These are phyloP conservation scores for Fusarium palustre DNA, from an alignment of 2,329 filamentous ascomycete species.

Conservation along the genomic window DNA sequence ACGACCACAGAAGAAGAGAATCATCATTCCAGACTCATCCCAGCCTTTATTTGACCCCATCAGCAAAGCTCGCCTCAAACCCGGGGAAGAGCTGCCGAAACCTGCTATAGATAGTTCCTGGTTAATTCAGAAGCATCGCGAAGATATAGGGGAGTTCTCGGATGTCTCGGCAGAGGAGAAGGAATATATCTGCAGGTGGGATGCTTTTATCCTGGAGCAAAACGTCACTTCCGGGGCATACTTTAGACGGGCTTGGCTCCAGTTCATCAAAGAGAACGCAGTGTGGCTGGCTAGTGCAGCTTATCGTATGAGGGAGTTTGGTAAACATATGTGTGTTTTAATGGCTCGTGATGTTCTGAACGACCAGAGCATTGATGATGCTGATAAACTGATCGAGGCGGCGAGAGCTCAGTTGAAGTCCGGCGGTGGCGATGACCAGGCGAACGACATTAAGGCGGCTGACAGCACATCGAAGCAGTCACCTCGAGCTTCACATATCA, in stretches of 20 bases:
- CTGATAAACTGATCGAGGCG: slow-evolving; percentile 58
- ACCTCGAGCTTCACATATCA: slow-evolving; percentile 52
- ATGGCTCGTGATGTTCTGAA: slow-evolving; percentile 61
- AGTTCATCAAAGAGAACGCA: slow-evolving; percentile 63
- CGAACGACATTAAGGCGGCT: slow-evolving; percentile 19
- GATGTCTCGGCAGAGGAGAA: slow-evolving; percentile 66
- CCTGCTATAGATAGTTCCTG: slow-evolving; percentile 62
- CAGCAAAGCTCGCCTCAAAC: slow-evolving; percentile 64
- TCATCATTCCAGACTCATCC: slow-evolving; percentile 62
- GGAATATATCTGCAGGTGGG: slow-evolving; percentile 70
- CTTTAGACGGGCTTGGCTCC: slow-evolving; percentile 63
- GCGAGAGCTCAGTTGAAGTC: slow-evolving; percentile 51
- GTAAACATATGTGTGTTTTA: slow-evolving; percentile 65
- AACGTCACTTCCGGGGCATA: slow-evolving; percentile 65
- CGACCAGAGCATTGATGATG: slow-evolving; percentile 58
- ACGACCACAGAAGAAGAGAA: slow-evolving; percentile 43
- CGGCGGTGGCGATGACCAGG: slow-evolving; percentile 12
- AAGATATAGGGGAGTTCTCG: slow-evolving; percentile 67
- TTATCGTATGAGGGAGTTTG: slow-evolving; percentile 64
- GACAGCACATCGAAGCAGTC: slow-evolving; percentile 46
- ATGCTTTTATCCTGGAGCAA: slow-evolving; percentile 64
- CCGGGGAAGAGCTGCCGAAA: slow-evolving; percentile 61
- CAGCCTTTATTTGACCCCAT: slow-evolving; percentile 69
- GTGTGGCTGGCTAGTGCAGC: slow-evolving; percentile 63
- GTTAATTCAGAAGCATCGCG: slow-evolving; percentile 69